Evolutionary conservation across 805 yeast genomes (phyloP), one percentile per base, ranked within the genome.

Genomic region (Yarrowia sp.): DNA sequence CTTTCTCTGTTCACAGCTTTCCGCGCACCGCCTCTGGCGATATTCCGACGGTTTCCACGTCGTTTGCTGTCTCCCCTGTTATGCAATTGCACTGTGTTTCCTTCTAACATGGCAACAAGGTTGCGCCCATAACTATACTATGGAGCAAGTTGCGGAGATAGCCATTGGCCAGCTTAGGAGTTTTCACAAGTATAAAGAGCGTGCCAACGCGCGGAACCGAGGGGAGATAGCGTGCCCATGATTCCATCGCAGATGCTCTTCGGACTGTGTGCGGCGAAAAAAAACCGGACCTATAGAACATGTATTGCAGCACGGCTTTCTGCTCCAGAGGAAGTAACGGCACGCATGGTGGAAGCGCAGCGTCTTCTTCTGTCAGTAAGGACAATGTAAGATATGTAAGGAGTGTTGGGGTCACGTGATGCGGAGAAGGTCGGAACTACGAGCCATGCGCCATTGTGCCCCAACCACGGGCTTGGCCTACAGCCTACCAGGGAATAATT

Each of bases 101-200:
- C 38, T 32, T 47, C 55, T 14, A 14, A 31, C 38, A 31, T 21
- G 8, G n/a, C 10, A 51, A 51, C 58, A 51, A 51, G 58, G 58
- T 51, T 51, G 58, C 42, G 58, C 42, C 32, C 42, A 51, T 33
- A 51, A 24, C 58, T 51, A 33, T 33, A 51, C 58, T 51, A 51
- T 33, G 42, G 58, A 51, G 58, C 58, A 51, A 51, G 42, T 51
- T 51, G 58, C 58, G 42, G 55, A 51, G 58, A 51, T 51, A 51
- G 42, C 42, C 42, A 51, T 47, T 47, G 55, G 55, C 19, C 29
- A 32, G 38, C 24, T 27, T 18, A n/a, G 31, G 6, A 7, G 12
- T n/a, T 38, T 21, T 38, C 41, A 22, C 29, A 18, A 14, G 44
- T 19, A 14, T 36, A 18, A 10, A 16, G n/a, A 19, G 14, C 6